Evolutionary conservation across 352 stramenopile genomes (phyloP), one percentile per base, ranked within the genome.

Genomic region (Phytopythium delawarense): DNA sequence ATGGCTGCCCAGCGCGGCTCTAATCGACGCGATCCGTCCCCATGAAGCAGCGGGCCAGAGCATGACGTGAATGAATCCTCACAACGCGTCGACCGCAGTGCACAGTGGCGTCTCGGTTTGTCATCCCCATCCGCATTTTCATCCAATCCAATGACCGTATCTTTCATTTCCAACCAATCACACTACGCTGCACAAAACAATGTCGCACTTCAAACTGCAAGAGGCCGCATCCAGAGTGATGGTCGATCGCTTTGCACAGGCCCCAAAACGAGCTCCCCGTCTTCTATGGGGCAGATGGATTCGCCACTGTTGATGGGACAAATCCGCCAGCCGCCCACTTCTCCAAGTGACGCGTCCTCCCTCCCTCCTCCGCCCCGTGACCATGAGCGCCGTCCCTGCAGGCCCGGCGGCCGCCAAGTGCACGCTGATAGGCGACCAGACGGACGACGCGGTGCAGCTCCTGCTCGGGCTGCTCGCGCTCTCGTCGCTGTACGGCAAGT

Each of bases 401-500:
- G 21, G 21, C 21, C 12, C 25, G 23, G 46, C 46, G 11, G 48
- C 48, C 48, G 69, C 72, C 18, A 70, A 74, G 48, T 91, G 81
- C 71, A 91, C 81, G 42, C 72, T 91, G 61, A 81, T 91, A 56
- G 77, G 76, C 18, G 81, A 91, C 63, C 74, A 78, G 62, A 88
- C 77, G 45, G 81, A 91, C 59, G 76, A 88, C 60, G 78, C 80
- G 34, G 75, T 94, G 68, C 84, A 94, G 67, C 79, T 94, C 54
- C 67, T 81, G 39, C 70, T 94, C 21, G 84, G 84, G 57, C 78
- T 91, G 60, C 74, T 94, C 30, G 84, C 84, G 59, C 72, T 94
- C 54, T 92, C 81, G 21, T 88, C 82, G 34, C 71, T 94, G 18
- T 89, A 88, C 59, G 77, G 74, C 58, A 94, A 94, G 57, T 89